A percentile compares a stretch with the other conserved stretches of the same genome.
Conservation (phyloP, 306 rosid genomes). For the Quercus glauca region DNA sequence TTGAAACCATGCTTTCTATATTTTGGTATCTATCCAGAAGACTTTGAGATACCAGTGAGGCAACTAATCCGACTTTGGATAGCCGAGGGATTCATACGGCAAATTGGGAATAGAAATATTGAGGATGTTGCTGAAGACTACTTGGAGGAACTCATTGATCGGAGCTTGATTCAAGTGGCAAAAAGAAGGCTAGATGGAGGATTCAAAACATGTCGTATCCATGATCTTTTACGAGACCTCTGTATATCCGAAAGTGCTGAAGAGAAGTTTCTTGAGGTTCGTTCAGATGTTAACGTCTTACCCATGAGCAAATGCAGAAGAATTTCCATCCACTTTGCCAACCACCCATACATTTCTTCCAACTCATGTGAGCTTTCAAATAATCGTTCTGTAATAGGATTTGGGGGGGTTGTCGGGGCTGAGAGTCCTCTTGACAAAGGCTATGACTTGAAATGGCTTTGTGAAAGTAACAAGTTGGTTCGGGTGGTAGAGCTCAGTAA, state of each 20-base stretch:
- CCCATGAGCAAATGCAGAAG: too few relatives aligned
- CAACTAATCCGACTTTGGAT: too few relatives aligned
- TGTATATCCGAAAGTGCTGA: not conserved
- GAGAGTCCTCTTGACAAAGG: not conserved
- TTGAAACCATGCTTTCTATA: too few relatives aligned
- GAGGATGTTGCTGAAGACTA: not conserved
- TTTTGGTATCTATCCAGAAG: too few relatives aligned
- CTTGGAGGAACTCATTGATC: not conserved
- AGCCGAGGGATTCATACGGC: too few relatives aligned
- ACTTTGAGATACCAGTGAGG: too few relatives aligned
- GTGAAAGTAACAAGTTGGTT: not conserved
- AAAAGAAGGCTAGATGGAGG: not conserved
- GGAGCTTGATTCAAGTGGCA: constrained; percentile 1
- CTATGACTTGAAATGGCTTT: not conserved
- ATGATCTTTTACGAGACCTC: not conserved
- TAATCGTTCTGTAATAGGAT: too few relatives aligned
- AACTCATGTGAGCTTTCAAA: too few relatives aligned
- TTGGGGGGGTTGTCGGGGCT: too few relatives aligned
- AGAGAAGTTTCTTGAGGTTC: not conserved
- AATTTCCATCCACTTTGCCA: too few relatives aligned
- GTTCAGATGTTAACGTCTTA: too few relatives aligned
- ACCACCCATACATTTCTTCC: too few relatives aligned
- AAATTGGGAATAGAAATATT: not conserved
- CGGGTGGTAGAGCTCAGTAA: not conserved
- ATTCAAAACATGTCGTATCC: not conserved